Base-by-base conservation (phyloP, 176 grass and related monocot species). In the Musa schizocarpa region DNA sequence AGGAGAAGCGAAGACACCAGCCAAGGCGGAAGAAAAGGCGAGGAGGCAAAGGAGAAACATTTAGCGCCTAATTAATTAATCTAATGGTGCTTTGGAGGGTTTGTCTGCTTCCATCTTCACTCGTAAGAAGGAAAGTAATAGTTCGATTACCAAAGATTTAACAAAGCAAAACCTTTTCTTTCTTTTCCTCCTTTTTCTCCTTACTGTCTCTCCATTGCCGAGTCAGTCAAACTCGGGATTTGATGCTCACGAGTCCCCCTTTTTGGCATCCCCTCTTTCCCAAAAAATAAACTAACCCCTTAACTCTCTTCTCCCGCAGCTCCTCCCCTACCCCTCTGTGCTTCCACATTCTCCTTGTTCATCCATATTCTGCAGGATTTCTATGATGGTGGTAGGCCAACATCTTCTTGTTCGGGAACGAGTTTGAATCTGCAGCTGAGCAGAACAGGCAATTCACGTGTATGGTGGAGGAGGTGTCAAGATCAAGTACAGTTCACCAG, bases 191-290 rank as follows among this genome's bases (percentile, higher is more conserved):
- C 10, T 50, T 52, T 50, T 11, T 70, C 68, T 65, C 63, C 63
- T 9, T 20, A 65, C 23, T 65, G 55, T 63, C 63, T 85, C 86
- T 55, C 74, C 85, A 87, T 73, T 82, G 85, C 80, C 68, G 81
- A 79, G 79, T 56, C 89, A 34, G 82, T 92, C 89, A 92, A 96
- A 92, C 76, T 63, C 72, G 69, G 83, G 81, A 86, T 89, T 92
- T 90, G 83, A 89, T 96, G 89, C 89, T 80, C 54, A 76, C 75
- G 55, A 90, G 77, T 76, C 83, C 76, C 73, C 77, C 86, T 74
- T 88, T 91, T 80, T 73, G 73, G 83, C 79, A 55, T 51, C 29
- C 3, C 11, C 73, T 52, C 65, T 51, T 48, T 23, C 52, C 19
- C 24, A 50, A 50, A 69, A 43, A 5, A 43, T 43, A 43, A 43